phyloP scores from a whole-genome alignment of 768 basidiomycete genomes.

The Russula compacta region DNA sequence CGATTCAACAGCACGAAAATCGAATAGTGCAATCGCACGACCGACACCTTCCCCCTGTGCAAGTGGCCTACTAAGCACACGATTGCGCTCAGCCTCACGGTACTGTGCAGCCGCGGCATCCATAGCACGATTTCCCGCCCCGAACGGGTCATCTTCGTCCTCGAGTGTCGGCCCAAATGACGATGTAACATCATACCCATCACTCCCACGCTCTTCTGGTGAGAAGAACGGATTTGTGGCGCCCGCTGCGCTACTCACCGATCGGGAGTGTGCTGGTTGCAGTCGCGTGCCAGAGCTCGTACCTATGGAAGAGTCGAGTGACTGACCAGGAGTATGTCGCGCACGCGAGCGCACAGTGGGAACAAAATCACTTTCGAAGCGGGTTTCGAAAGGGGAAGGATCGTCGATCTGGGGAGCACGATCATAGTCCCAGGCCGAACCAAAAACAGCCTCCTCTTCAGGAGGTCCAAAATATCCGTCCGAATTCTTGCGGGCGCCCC shows the following conservation, averaged over 20 bases:
- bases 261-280: slow-evolving; percentile 4
- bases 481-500: slow-evolving; percentile 41
- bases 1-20: slow-evolving; percentile 64
- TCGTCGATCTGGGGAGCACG: slow-evolving; percentile 15
- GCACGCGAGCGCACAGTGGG: slow-evolving; percentile 1
- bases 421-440: slow-evolving; percentile 20
- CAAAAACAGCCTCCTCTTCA: slow-evolving; percentile 19
- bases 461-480: slow-evolving; percentile 48
- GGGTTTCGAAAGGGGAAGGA: slow-evolving; percentile 8
- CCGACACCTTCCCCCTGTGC: slow-evolving; percentile 51
- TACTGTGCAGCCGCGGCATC: not conserved
- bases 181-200: not conserved
- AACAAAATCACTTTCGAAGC: slow-evolving; percentile 15
- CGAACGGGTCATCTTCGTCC: slow-evolving; percentile 12
- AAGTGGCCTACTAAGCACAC: slow-evolving; percentile 39
- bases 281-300: not conserved
- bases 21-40: slow-evolving; percentile 64
- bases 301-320: not conserved
- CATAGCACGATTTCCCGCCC: not conserved
- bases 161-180: slow-evolving; percentile 13
- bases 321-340: slow-evolving; percentile 5
- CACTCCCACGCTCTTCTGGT: slow-evolving; percentile 2
- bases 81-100: slow-evolving; percentile 23
- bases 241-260: slow-evolving; percentile 1
- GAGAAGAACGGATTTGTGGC: slow-evolving; percentile 5